Evolutionary conservation across 768 basidiomycete genomes (phyloP).

Genomic region (Lactarius akahatsu): DNA sequence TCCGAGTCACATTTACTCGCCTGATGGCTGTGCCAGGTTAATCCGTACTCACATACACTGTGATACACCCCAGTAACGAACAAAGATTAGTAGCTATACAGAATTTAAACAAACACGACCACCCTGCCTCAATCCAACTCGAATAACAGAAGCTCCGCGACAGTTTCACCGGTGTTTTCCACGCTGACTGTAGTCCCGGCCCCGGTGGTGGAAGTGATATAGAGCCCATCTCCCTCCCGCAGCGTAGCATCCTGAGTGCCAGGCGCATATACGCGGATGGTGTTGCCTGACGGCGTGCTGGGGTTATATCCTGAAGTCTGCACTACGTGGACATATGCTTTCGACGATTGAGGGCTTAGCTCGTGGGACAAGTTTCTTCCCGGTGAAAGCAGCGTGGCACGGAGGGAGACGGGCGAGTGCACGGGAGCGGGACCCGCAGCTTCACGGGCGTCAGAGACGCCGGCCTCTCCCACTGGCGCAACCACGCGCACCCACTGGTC

Average conservation of each 20-base stretch:
- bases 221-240: conserved; percentile 87
- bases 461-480: conserved; percentile 61
- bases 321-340: conserved; percentile 82
- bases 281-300: conserved; percentile 53
- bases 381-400: conserved; percentile 66
- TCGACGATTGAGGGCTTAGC: conserved; percentile 36
- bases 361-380: conserved; percentile 52
- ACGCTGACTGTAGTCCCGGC: conserved; percentile 44
- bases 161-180: conserved; percentile 62
- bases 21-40: background rate
- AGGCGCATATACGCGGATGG: conserved; percentile 50
- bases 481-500: conserved; percentile 73
- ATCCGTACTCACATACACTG: background rate
- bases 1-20: no score
- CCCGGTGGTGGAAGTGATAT: conserved; percentile 52
- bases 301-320: conserved; percentile 83
- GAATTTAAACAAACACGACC: background rate
- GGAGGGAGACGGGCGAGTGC: conserved; percentile 64
- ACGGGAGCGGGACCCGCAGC: conserved; percentile 80
- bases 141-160: conserved; percentile 77
- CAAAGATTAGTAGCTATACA: conserved; percentile 1
- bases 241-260: conserved; percentile 49
- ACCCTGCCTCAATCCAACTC: conserved; percentile 53
- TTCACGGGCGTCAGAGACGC: conserved; percentile 62
- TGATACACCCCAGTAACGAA: background rate